These are phyloP conservation scores for Smithsoniella earleae DNA, from an alignment of 163 green algal species.

Conservation along the genomic window DNA sequence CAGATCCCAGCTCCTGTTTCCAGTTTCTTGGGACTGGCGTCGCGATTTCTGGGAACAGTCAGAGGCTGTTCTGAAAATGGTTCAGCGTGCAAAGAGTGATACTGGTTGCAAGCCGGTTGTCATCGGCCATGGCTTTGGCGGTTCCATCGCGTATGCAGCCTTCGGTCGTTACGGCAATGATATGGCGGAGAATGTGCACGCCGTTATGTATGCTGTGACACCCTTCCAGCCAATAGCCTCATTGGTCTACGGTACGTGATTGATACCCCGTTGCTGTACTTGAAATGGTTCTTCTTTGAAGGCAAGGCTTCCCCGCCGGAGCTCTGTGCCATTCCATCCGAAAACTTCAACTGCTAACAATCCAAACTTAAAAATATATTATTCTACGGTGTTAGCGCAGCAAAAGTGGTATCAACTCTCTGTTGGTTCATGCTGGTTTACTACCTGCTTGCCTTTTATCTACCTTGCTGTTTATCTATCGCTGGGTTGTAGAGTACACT, in stretches of 20 bases:
- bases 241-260: not conserved
- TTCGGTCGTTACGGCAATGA: not conserved
- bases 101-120: conserved; percentile 5
- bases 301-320: too few species aligned
- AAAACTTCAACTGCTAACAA: too few species aligned
- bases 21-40: not conserved
- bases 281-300: too few species aligned
- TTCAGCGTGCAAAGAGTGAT: not conserved
- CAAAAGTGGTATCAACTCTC: too few species aligned
- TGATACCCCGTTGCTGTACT: too few species aligned
- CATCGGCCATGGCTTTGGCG: not conserved
- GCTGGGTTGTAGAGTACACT: too few species aligned
- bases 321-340: too few species aligned
- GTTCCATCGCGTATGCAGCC: not conserved
- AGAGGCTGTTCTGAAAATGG: not conserved
- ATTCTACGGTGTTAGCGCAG: too few species aligned
- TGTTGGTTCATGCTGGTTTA: too few species aligned
- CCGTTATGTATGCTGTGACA: not conserved
- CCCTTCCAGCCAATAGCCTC: not conserved
- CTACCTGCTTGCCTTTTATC: too few species aligned
- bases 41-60: not conserved
- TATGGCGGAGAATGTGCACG: not conserved
- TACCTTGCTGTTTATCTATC: too few species aligned
- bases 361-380: too few species aligned
- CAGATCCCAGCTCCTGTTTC: not conserved